A percentile compares a stretch with the other conserved stretches of the same genome.
Conservation (phyloP, 2,329 filamentous ascomycete species). For the Bipolaris victoriae region DNA sequence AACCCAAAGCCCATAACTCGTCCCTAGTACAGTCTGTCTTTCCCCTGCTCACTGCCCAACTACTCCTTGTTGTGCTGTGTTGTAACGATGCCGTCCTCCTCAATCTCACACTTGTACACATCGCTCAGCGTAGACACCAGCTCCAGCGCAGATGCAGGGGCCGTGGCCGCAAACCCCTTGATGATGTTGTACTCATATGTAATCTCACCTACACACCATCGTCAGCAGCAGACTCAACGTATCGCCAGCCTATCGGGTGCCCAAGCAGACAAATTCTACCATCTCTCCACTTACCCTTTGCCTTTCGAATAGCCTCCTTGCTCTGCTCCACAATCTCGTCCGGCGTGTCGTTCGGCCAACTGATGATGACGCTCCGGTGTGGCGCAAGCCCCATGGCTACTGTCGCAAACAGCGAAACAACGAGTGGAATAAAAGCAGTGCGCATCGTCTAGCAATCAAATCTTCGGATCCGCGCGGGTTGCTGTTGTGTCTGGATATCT, state of each 20-base stretch:
- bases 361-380: conserved; percentile 78
- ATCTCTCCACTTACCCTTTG: conserved; percentile 62
- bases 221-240: too few species aligned
- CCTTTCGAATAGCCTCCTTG: conserved; percentile 71
- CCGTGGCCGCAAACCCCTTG: conserved; percentile 79
- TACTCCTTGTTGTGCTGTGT: conserved; percentile 39
- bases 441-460: conserved; percentile 61
- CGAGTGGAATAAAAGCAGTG: conserved; percentile 62
- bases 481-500: neutral
- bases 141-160: conserved; percentile 71
- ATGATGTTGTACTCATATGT: conserved; percentile 73
- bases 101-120: conserved; percentile 69
- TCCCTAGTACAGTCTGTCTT: neutral
- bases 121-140: conserved; percentile 68
- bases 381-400: conserved; percentile 65
- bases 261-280: too few species aligned
- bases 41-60: neutral
- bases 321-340: conserved; percentile 71
- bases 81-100: conserved; percentile 74
- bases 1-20: neutral
- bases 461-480: neutral
- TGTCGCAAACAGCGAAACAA: conserved; percentile 64
- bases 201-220: conserved; percentile 47
- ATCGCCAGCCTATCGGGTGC: too few species aligned
- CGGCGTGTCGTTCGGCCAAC: conserved; percentile 73